Base-by-base conservation (phyloP, 257 asterid species). In the Solanum bukasovii region DNA sequence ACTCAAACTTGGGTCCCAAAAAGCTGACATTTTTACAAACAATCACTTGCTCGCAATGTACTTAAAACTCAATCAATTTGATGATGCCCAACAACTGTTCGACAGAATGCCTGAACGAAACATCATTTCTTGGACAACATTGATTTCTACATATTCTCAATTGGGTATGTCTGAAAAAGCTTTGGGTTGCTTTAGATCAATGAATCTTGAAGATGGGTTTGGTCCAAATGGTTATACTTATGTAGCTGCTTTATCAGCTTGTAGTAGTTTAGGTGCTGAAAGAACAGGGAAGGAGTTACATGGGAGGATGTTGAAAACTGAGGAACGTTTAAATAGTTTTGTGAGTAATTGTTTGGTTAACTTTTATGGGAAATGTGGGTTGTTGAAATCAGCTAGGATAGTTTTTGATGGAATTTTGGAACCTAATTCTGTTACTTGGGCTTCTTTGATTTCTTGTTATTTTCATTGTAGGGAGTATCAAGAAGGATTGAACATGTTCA, bases 311-410 rank as follows among this genome's bases (percentile, higher is more conserved):
- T 91, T 38, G 82, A 93, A 93, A 89, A 90, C 75, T 9, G 93
- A 88, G 63, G 94, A 90, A 63, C 38, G 73, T 35, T 83, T 89
- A 9, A 94, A 93, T 87, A 89, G 90, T 85, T 91, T 92, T 70
- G 96, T 93, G 52, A 87, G 84, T 85, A 94, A 93, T 67, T 92
- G 91, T 46, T 91, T 96, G 94, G 91, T 95, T 70, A 95, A 94
- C 87, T 93, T 96, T 70, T 96, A 96, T 77, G 96, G 98, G 49
- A 96, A 95, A 92, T 94, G 98, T 84, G 94, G 96, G 88, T 88
- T 86, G 88, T 85, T 94, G 91, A 92, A 84, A 71, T 89, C 94
- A 4, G 98, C 98, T 40, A 86, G 93, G 87, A 14, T 88, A 2
- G 94, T 93, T 79, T 96, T 96, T 88, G 94, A 92, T 87, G 90